These are phyloP conservation scores for Polyporus arcularius DNA, from an alignment of 768 basidiomycete species.

Conservation along the genomic window DNA sequence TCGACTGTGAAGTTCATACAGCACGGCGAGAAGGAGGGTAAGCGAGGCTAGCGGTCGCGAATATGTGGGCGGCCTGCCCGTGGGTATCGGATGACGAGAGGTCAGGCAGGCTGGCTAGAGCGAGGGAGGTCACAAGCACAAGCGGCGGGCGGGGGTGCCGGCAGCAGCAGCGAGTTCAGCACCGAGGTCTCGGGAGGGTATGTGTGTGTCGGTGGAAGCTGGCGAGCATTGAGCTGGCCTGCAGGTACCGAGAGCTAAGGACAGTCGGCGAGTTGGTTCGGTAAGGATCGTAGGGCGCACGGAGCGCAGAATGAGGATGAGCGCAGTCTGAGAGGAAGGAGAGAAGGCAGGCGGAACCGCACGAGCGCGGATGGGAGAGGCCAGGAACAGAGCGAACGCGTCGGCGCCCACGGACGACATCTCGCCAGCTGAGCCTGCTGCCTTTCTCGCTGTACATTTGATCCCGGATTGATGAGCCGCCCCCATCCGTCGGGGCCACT, in stretches of 20 bases:
- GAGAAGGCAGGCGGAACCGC: not conserved
- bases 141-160: not conserved
- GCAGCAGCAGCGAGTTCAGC: not conserved
- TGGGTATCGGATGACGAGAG: not conserved
- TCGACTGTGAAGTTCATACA: constrained; percentile 31
- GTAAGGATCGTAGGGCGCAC: not conserved
- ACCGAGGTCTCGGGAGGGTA: not conserved
- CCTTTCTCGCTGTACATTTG: too few species aligned
- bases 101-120: not conserved
- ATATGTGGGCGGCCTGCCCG: not conserved
- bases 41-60: not conserved
- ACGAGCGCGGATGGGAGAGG: too few species aligned
- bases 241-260: not conserved
- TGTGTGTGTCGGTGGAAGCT: not conserved
- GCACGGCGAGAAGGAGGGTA: not conserved
- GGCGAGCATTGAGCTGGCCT: not conserved
- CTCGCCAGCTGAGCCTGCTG: too few species aligned
- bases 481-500: too few species aligned
- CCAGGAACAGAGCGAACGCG: too few species aligned
- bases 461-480: too few species aligned
- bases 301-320: not conserved
- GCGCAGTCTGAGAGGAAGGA: not conserved
- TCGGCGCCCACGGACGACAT: too few species aligned
- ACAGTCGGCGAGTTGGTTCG: constrained; percentile 5
- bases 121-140: not conserved